A percentile compares a stretch with the other conserved stretches of the same genome.
Conservation (phyloP, 805 yeast species). For the Lipomyces chichibuensis region DNA sequence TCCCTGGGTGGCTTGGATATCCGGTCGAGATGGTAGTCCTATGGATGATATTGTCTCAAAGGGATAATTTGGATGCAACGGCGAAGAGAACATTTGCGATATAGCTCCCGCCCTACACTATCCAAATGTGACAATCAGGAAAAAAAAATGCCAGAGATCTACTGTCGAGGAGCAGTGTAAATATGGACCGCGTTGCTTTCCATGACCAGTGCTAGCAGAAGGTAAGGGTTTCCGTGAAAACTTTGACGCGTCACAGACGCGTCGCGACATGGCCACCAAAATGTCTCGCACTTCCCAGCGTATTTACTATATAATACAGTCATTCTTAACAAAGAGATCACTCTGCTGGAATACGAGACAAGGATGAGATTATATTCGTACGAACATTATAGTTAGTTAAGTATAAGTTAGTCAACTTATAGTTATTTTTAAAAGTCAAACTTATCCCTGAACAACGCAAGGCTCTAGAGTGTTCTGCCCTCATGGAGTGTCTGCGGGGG, state of each 20-base stretch:
- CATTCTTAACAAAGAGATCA: too few species aligned
- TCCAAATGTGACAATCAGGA: not conserved
- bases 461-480: too few species aligned
- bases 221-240: not conserved
- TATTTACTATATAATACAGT: too few species aligned
- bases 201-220: not conserved
- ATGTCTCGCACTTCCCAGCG: too few species aligned
- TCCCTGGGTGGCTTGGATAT: not conserved
- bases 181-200: too few species aligned
- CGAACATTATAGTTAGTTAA: too few species aligned
- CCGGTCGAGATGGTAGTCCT: not conserved
- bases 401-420: too few species aligned
- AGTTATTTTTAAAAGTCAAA: too few species aligned
- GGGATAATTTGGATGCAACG: slow-evolving; percentile 4
- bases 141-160: not conserved
- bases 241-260: not conserved
- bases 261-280: not conserved
- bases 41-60: not conserved
- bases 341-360: too few species aligned
- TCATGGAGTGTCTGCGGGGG: too few species aligned
- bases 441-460: too few species aligned
- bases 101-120: not conserved
- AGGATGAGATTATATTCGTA: too few species aligned
- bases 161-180: not conserved
- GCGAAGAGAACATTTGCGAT: slow-evolving; percentile 8